These are phyloP conservation scores for Lasiodiplodia theobromae DNA, from an alignment of 2,329 filamentous ascomycete genomes.

Conservation along the genomic window DNA sequence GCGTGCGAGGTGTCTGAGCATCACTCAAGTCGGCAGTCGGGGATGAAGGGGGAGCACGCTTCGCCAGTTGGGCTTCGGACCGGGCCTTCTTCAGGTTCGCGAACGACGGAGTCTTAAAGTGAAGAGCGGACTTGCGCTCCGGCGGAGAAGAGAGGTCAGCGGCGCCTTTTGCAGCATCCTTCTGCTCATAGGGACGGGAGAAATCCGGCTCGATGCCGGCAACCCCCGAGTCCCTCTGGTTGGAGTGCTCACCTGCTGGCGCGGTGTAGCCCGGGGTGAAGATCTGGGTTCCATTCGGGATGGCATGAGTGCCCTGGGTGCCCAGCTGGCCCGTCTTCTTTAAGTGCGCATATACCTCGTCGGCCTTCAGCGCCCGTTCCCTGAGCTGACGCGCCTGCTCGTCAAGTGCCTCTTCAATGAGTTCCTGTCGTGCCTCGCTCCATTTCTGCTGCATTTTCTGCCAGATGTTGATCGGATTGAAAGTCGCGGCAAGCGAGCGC, in stretches of 20 bases:
- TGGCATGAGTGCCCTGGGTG: conserved; percentile 42
- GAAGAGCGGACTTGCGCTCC: conserved; percentile 29
- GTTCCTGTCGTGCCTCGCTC: conserved; percentile 28
- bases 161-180: conserved; percentile 23
- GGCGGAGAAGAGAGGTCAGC: conserved; percentile 25
- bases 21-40: conserved; percentile 6
- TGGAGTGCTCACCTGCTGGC: conserved; percentile 6
- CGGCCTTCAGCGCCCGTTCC: conserved; percentile 40
- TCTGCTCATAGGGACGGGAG: conserved; percentile 24
- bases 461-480: conserved; percentile 32
- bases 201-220: conserved; percentile 25
- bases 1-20: conserved; percentile 30
- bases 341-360: conserved; percentile 42
- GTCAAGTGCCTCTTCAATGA: conserved; percentile 28
- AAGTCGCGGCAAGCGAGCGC: conserved; percentile 30
- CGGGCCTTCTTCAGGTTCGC: conserved; percentile 26
- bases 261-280: conserved; percentile 29
- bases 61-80: conserved; percentile 29
- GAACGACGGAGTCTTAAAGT: conserved; percentile 30
- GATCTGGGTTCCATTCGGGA: conserved; percentile 31
- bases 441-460: conserved; percentile 30
- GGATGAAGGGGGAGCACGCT: conserved; percentile 30
- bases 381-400: conserved; percentile 31
- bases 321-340: conserved; percentile 44
- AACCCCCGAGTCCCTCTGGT: conserved; percentile 31